phyloP scores from a whole-genome alignment of 192 early-diverging fungal species.

The Spinellus fusiger region DNA sequence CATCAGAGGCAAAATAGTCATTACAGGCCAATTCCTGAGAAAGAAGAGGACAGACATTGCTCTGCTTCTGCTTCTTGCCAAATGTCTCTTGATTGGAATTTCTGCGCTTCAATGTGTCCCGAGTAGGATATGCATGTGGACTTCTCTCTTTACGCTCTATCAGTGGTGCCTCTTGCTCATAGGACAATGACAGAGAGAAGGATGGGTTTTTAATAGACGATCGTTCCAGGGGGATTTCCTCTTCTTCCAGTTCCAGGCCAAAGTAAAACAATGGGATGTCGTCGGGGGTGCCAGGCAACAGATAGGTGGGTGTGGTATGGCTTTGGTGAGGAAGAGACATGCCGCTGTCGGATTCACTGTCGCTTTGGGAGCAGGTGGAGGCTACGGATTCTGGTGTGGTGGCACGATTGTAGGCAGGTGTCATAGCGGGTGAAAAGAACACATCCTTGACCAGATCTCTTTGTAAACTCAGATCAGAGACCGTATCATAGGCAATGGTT shows the following conservation, averaged over 20 bases:
- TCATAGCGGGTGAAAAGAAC: conserved; percentile 27
- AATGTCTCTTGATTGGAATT: too few relatives aligned
- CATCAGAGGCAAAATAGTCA: conserved; percentile 16
- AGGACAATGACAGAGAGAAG: too few relatives aligned
- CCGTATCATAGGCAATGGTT: conserved; percentile 30
- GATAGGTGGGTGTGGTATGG: not conserved
- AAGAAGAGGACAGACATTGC: not conserved
- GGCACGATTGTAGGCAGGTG: not conserved
- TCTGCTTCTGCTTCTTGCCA: not conserved
- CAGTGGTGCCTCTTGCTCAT: too few relatives aligned
- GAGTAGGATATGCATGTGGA: too few relatives aligned
- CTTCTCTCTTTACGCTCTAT: too few relatives aligned
- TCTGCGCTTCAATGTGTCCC: too few relatives aligned
- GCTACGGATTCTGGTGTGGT: not conserved
- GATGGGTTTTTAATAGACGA: too few relatives aligned
- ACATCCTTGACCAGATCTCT: conserved; percentile 30
- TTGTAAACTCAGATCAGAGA: conserved; percentile 5
- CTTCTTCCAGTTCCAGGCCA: conserved; percentile 2
- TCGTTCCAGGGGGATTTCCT: too few relatives aligned
- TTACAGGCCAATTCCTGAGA: conserved; percentile 1
- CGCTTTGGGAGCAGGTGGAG: conserved; percentile 4
- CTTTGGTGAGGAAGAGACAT: not conserved
- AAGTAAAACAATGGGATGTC: conserved; percentile 3
- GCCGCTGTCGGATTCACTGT: conserved; percentile 6
- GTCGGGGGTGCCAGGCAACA: not conserved